Percentiles rank a stretch among this genome's conserved stretches.
phyloP scores from a whole-genome alignment of 805 yeast genomes.

The Metschnikowia arizonensis region DNA sequence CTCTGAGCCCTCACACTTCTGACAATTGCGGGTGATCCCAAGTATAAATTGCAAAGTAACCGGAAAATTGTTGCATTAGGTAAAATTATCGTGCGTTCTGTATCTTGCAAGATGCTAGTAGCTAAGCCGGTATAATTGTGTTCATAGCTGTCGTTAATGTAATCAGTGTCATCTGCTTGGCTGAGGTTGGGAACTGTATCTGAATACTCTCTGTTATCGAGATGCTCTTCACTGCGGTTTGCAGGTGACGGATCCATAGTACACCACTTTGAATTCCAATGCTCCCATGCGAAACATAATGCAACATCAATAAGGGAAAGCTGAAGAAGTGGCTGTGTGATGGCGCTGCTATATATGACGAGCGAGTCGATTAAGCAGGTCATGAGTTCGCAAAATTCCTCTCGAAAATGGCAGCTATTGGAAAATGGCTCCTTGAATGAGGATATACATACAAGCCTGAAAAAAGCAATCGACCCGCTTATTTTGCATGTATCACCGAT shows the following conservation, averaged over 20 bases:
- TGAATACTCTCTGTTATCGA: background rate
- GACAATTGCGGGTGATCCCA: slow-evolving; percentile 13
- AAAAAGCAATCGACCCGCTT: slow-evolving; percentile 11
- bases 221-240: slow-evolving; percentile 1
- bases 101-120: background rate
- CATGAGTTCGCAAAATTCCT: slow-evolving; percentile 11
- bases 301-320: slow-evolving; percentile 13
- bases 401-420: slow-evolving; percentile 12
- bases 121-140: slow-evolving; percentile 2
- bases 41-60: slow-evolving; percentile 16
- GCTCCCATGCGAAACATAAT: slow-evolving; percentile 14
- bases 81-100: slow-evolving; percentile 1
- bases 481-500: slow-evolving; percentile 4
- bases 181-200: background rate
- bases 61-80: slow-evolving; percentile 10
- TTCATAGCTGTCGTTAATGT: slow-evolving; percentile 1
- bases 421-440: slow-evolving; percentile 7
- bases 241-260: slow-evolving; percentile 5
- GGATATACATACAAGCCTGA: slow-evolving; percentile 10
- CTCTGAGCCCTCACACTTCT: slow-evolving; percentile 7
- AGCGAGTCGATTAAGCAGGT: slow-evolving; percentile 9
- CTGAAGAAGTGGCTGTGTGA: slow-evolving; percentile 9
- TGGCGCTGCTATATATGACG: slow-evolving; percentile 6
- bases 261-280: slow-evolving; percentile 15
- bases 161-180: background rate